phyloP scores from a whole-genome alignment of 2,329 filamentous ascomycete genomes.

The Stagonosporopsis rhizophila region DNA sequence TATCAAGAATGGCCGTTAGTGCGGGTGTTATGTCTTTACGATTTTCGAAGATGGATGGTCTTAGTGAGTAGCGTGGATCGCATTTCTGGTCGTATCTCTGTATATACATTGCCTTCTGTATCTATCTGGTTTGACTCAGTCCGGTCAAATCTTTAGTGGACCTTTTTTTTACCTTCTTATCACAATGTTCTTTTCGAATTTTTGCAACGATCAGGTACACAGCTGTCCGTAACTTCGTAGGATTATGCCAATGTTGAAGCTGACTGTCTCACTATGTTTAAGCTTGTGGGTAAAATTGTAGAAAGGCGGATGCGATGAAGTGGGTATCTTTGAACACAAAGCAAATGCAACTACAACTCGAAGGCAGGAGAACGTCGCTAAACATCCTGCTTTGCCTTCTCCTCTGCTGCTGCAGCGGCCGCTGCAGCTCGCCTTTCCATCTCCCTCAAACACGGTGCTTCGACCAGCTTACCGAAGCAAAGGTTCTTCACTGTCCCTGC shows the following conservation, averaged over 20 bases:
- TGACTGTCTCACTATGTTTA: too few species aligned
- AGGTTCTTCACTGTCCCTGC: conserved; percentile 57
- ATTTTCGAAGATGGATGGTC: neutral
- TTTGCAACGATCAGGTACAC: too few species aligned
- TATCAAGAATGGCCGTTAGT: neutral
- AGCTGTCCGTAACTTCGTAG: too few species aligned
- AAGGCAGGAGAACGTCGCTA: neutral
- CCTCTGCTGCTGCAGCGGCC: conserved; percentile 15
- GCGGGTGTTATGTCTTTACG: neutral
- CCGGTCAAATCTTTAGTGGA: too few species aligned
- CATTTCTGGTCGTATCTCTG: neutral
- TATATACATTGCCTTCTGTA: neutral
- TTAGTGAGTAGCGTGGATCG: neutral
- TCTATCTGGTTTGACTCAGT: neutral
- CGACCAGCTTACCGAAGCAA: conserved; percentile 58
- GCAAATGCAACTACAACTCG: neutral
- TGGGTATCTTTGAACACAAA: neutral
- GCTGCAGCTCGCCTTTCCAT: conserved; percentile 29
- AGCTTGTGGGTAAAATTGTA: too few species aligned
- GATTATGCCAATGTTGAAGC: too few species aligned
- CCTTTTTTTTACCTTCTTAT: too few species aligned
- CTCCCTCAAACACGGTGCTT: conserved; percentile 59
- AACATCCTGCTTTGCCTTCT: conserved; percentile 16
- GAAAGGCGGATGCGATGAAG: neutral
- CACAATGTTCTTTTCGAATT: too few species aligned